Evolutionary conservation across 345 rosid species (phyloP).

Genomic region (Eucalyptus victrix): DNA sequence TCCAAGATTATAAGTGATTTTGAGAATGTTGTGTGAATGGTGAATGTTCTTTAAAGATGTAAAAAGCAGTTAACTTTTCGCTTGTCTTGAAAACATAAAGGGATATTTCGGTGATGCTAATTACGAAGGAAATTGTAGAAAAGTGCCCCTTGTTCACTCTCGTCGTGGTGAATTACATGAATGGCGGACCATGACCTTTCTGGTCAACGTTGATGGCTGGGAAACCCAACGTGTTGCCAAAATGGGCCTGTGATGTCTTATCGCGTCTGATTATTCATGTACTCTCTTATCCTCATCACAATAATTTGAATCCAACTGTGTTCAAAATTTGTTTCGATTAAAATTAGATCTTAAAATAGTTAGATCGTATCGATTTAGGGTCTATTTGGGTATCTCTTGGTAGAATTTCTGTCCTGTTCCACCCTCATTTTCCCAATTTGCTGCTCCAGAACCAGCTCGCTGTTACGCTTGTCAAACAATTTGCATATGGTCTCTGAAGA

Average conservation of each 20-base stretch:
- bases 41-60: not conserved
- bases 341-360: not conserved
- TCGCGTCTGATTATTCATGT: not conserved
- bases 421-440: not conserved
- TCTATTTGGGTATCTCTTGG: not conserved
- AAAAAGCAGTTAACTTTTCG: rapidly evolving
- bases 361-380: not conserved
- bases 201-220: not conserved
- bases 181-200: not conserved
- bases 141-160: not conserved
- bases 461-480: not conserved
- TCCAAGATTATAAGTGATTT: not conserved
- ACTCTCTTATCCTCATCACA: not conserved
- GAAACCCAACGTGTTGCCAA: not conserved
- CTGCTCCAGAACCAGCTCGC: not conserved
- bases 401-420: not conserved
- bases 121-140: not conserved
- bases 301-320: not conserved
- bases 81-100: not conserved
- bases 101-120: not conserved
- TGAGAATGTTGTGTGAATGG: not conserved
- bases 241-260: not conserved
- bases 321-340: not conserved
- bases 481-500: not conserved
- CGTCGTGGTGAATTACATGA: not conserved